Evolutionary conservation across 257 asterid species (phyloP).

Genomic region (Capsicum chinense): DNA sequence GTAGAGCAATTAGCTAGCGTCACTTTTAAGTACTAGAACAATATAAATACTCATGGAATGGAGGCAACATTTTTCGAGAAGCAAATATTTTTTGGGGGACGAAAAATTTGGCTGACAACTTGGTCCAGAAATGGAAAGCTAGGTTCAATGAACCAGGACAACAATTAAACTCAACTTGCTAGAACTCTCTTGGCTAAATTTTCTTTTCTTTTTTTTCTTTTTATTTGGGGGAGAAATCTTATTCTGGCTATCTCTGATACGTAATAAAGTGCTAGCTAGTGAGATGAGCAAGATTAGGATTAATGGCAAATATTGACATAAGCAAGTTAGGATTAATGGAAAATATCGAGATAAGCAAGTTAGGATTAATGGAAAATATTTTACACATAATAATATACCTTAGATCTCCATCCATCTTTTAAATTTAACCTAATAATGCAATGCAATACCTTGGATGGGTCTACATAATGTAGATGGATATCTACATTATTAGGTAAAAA

Average conservation of each 20-base stretch:
- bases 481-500: too few species aligned
- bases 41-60: neutral
- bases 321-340: neutral
- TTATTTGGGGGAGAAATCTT: neutral
- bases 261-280: neutral
- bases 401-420: neutral
- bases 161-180: neutral
- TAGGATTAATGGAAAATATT: neutral
- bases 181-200: neutral
- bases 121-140: neutral
- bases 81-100: neutral
- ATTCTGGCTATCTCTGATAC: neutral
- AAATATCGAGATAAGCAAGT: neutral
- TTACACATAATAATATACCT: neutral
- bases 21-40: too few species aligned
- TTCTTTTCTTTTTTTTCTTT: too few species aligned
- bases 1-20: too few species aligned
- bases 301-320: neutral
- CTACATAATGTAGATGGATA: neutral
- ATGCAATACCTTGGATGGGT: neutral
- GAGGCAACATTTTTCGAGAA: neutral
- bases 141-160: slow-evolving; percentile 14
- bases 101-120: neutral
- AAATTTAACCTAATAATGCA: neutral
- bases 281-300: neutral